Conservation (phyloP, 2,329 filamentous ascomycete species). For the Calonectria montana region DNA sequence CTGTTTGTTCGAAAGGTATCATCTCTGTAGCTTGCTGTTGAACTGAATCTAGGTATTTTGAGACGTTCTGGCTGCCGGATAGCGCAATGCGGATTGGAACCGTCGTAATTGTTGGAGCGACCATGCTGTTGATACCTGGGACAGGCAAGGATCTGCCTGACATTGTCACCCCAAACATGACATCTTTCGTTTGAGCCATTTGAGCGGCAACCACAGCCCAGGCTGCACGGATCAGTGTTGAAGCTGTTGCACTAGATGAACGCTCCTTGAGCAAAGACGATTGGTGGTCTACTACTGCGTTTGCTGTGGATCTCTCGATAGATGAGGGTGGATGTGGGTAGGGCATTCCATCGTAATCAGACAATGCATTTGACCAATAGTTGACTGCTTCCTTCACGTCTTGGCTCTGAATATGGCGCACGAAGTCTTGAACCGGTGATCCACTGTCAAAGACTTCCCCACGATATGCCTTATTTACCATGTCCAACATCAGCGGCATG, state of each 20-base stretch:
- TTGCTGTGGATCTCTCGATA: background rate
- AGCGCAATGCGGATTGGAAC: conserved; percentile 34
- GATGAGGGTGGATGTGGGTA: conserved; percentile 19
- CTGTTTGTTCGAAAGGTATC: conserved; percentile 26
- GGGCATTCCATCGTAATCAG: background rate
- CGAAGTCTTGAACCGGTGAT: background rate
- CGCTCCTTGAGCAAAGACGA: background rate
- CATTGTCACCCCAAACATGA: conserved; percentile 39
- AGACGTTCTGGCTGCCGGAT: conserved; percentile 44
- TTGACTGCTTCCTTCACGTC: background rate
- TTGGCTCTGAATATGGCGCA: background rate
- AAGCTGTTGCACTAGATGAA: conserved; percentile 2
- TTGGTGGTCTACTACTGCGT: background rate
- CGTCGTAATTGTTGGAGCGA: conserved; percentile 27
- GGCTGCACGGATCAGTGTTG: conserved; percentile 40
- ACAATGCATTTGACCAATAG: conserved; percentile 10
- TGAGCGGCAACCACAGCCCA: conserved; percentile 41
- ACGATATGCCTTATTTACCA: conserved; percentile 16
- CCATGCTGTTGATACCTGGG: conserved; percentile 32
- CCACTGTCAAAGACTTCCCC: background rate
- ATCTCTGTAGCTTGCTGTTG: conserved; percentile 30
- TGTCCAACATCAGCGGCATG: conserved; percentile 16
- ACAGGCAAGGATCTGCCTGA: conserved; percentile 41
- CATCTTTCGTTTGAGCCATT: conserved; percentile 30
- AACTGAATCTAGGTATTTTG: conserved; percentile 54